Percentiles rank a stretch among this genome's conserved stretches.
Conservation (phyloP, 2,329 filamentous ascomycete species). For the Microsporum ferrugineum region DNA sequence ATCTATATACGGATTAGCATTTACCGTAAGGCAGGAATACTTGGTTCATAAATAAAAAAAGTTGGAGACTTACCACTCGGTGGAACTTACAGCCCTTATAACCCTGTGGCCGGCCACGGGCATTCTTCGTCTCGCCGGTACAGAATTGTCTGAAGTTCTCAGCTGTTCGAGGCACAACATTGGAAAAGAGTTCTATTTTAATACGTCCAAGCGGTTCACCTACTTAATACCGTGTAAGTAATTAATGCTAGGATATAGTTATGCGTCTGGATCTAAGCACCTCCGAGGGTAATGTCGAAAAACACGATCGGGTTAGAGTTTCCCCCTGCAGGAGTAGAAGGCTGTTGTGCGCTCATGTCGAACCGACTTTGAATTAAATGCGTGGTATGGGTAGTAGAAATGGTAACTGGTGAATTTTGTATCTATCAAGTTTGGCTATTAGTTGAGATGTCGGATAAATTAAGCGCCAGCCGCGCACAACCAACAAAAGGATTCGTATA, state of each 20-base stretch:
- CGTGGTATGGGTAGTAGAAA: neutral
- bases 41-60: neutral
- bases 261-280: constrained; percentile 20
- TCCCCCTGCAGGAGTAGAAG: neutral
- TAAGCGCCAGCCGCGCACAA: neutral
- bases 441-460: neutral
- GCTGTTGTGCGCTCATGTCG: neutral
- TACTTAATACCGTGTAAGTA: constrained; percentile 27
- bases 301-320: constrained; percentile 34
- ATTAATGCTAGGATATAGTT: neutral
- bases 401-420: neutral
- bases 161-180: constrained; percentile 73
- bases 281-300: constrained; percentile 39
- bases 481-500: too few species aligned
- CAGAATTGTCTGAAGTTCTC: constrained; percentile 98
- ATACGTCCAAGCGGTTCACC: constrained; percentile 78
- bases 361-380: neutral
- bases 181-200: constrained; percentile 80
- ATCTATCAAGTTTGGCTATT: neutral
- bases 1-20: constrained; percentile 46
- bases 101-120: constrained; percentile 66
- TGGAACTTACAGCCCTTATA: constrained; percentile 96
- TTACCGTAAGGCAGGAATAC: neutral
- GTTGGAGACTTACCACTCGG: constrained; percentile 56
- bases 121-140: constrained; percentile 79